Conservation (phyloP, 805 yeast genomes). For the Ogataea philodendri region DNA sequence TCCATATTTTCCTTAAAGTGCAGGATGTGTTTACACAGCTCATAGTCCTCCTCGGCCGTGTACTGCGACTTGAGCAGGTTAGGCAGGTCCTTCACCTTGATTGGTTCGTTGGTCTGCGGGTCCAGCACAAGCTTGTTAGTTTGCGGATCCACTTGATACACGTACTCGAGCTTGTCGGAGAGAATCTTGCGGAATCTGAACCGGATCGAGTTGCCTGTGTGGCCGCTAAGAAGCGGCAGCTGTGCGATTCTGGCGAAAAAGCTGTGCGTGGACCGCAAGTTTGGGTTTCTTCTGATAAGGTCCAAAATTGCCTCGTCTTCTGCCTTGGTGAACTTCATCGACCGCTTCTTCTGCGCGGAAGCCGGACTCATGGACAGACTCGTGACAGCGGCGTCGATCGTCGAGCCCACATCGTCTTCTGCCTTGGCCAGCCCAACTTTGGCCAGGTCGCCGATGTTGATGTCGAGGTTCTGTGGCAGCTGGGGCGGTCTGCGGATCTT, state of each 20-base stretch:
- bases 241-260: slow-evolving; percentile 62
- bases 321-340: slow-evolving; percentile 52
- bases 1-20: slow-evolving; percentile 24
- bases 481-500: slow-evolving; percentile 25
- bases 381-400: slow-evolving; percentile 8
- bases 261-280: slow-evolving; percentile 63
- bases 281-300: slow-evolving; percentile 64
- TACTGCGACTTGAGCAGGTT: slow-evolving; percentile 57
- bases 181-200: slow-evolving; percentile 53
- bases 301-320: slow-evolving; percentile 70
- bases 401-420: slow-evolving; percentile 2
- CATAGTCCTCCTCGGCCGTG: slow-evolving; percentile 68
- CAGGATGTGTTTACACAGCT: slow-evolving; percentile 42
- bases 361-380: slow-evolving; percentile 4
- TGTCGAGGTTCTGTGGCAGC: slow-evolving; percentile 23
- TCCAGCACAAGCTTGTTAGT: slow-evolving; percentile 44
- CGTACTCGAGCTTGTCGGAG: slow-evolving; percentile 41
- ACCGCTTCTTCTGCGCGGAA: slow-evolving; percentile 36
- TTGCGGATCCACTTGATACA: slow-evolving; percentile 45
- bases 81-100: slow-evolving; percentile 44
- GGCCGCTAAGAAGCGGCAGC: slow-evolving; percentile 48
- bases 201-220: slow-evolving; percentile 75
- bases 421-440: slow-evolving; percentile 9
- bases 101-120: slow-evolving; percentile 38
- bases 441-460: slow-evolving; percentile 28